Evolutionary conservation across 805 yeast genomes (phyloP), one percentile per base, ranked within the genome.

Genomic region (Sugiyamaella americana): DNA sequence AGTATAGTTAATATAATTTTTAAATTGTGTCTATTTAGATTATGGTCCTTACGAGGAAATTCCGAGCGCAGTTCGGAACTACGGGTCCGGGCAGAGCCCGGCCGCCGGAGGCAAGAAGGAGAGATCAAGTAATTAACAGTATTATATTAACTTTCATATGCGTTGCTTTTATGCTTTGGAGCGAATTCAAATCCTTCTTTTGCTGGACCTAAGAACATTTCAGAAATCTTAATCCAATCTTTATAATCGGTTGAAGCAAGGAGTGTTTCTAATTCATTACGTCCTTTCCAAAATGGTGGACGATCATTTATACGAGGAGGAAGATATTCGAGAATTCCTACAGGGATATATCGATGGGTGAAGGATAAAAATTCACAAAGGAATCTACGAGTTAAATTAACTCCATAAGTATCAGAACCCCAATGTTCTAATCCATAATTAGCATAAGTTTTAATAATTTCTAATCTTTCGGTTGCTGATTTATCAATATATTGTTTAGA

Each of bases 321-420:
- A 54, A 84, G 71, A 60, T 82, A 75, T 63, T 89, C 98, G 56
- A 93, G 74, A 39, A 93, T 81, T 1, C 98, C 98, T 54, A 87
- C 82, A 5, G 99, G 99, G 45, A 91, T 79, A 64, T 93, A 93
- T 56, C 99, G 73, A 62, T 93, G 95, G 56, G 95, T 86, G 66
- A 93, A 93, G 41, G 96, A 84, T 61, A 93, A 71, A 65, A 87
- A 93, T 66, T 93, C 99, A 68, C 97, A 91, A 73, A 91, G 70
- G 65, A 79, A 93, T 58, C 98, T 74, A 65, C 99, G 80, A 11
- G 95, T 82, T 54, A 79, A 79, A 49, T 86, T 83, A 47, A 93
- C 76, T 36, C 99, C 99, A 64, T 82, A 91, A 58, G 87, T 96
- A 61, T 93, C 99, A 0, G 95, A 75, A 3, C 99, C 98, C 98